Percentiles rank a stretch among this genome's conserved stretches.
Evolutionary conservation across 345 rosid species (phyloP).

Genomic region (Hevea brasiliensis): DNA sequence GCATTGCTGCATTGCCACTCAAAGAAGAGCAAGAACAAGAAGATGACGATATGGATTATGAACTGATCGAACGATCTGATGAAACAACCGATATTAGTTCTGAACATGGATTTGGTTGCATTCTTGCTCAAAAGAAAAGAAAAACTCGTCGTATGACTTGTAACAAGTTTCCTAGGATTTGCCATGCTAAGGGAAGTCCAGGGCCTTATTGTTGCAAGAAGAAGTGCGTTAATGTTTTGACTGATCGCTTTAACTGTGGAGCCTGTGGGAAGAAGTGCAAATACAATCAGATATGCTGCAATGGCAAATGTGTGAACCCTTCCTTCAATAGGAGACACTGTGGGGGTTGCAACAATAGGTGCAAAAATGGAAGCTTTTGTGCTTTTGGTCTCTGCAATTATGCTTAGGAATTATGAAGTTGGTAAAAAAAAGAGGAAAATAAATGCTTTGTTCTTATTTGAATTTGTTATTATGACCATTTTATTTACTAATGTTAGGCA

Average conservation of each 20-base stretch:
- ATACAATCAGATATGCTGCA: constrained; percentile 39
- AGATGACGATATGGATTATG: neutral
- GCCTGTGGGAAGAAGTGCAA: constrained; percentile 44
- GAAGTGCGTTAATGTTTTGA: constrained; percentile 30
- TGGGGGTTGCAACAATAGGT: constrained; percentile 34
- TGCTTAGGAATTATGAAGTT: constrained; percentile 7
- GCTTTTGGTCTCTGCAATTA: constrained; percentile 43
- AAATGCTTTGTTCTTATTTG: no score
- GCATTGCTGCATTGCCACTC: neutral
- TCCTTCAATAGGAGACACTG: constrained; percentile 29
- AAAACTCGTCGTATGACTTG: constrained; percentile 3
- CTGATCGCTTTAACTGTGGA: constrained; percentile 38
- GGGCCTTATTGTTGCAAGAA: constrained; percentile 39
- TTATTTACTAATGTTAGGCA: no score
- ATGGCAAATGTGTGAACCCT: constrained; percentile 43
- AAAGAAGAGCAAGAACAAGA: neutral
- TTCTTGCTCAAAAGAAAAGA: constrained; percentile 3
- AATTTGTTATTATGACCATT: no score
- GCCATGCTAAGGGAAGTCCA: constrained; percentile 34
- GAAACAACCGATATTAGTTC: neutral
- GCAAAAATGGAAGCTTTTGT: constrained; percentile 33
- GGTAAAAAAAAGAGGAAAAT: no score
- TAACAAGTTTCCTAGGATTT: constrained; percentile 20
- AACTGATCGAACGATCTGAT: neutral
- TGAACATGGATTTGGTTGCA: neutral